Evolutionary conservation across 352 stramenopile species (phyloP).

Genomic region (Phytophthora cajani): DNA sequence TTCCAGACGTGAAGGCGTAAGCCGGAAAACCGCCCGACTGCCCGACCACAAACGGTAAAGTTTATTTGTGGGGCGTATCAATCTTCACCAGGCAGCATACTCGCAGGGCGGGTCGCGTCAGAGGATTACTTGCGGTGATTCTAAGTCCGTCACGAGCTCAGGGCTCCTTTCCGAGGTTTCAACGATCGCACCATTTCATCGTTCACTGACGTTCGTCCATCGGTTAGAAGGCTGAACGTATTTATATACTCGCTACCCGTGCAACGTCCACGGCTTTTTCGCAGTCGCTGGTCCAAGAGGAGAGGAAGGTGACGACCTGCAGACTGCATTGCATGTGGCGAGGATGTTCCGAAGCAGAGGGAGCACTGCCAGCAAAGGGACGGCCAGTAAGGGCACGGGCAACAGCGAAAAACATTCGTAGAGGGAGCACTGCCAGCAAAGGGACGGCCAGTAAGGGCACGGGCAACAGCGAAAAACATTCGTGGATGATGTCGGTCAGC

Average conservation of each 20-base stretch:
- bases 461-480: background rate
- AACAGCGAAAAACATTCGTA: background rate
- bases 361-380: conserved; percentile 3
- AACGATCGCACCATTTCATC: too few relatives aligned
- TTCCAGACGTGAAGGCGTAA: too few relatives aligned
- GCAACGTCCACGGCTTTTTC: background rate
- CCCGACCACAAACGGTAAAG: too few relatives aligned
- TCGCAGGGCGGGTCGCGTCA: too few relatives aligned
- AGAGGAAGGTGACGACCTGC: background rate
- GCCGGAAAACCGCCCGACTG: too few relatives aligned
- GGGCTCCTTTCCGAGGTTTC: too few relatives aligned
- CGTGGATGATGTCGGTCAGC: background rate
- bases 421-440: conserved; percentile 3
- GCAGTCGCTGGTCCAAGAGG: background rate
- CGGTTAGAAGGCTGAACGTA: background rate
- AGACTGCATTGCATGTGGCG: background rate
- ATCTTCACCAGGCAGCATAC: too few relatives aligned
- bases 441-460: background rate
- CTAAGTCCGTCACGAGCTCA: too few relatives aligned
- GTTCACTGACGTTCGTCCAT: too few relatives aligned
- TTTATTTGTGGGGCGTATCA: too few relatives aligned
- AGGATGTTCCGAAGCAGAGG: background rate
- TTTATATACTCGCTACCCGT: background rate
- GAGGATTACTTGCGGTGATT: too few relatives aligned
- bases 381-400: background rate